Conservation (phyloP, 352 stramenopile genomes). For the Poterioochromonas sp. region DNA sequence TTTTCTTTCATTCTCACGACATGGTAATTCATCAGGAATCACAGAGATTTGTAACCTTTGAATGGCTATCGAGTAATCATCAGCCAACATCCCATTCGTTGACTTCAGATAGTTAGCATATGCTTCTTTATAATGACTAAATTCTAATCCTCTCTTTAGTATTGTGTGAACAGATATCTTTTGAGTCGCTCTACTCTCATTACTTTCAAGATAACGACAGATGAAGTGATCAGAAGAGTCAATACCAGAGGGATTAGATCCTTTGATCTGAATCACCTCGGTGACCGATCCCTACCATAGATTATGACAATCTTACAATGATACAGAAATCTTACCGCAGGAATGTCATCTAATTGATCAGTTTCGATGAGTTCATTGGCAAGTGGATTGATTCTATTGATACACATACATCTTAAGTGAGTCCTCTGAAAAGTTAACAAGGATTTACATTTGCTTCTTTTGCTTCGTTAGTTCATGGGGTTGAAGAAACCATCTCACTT, state of each 20-base stretch:
- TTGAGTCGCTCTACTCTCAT: not conserved
- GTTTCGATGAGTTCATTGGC: slow-evolving; percentile 25
- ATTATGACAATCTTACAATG: not conserved
- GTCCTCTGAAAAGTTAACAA: not conserved
- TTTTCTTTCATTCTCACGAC: not conserved
- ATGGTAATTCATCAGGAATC: slow-evolving; percentile 11
- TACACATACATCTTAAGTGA: not conserved
- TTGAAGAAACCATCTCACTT: slow-evolving; percentile 28
- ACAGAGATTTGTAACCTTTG: slow-evolving; percentile 1
- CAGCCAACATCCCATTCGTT: not conserved
- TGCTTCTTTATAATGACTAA: slow-evolving; percentile 26
- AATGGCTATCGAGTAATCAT: slow-evolving; percentile 2
- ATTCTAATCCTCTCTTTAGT: not conserved
- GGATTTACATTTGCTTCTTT: not conserved
- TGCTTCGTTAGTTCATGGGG: not conserved
- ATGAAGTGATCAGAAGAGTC: not conserved
- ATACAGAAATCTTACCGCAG: not conserved
- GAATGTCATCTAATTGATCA: slow-evolving; percentile 24
- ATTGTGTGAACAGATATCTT: not conserved
- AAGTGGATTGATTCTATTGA: not conserved
- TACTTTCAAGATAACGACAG: not conserved
- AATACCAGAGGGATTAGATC: not conserved
- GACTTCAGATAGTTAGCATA: not conserved
- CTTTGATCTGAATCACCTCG: not conserved
- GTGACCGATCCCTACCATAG: not conserved